A percentile compares a stretch with the other conserved stretches of the same genome.
Conservation (phyloP, 345 rosid genomes). For the Salix koriyanagi region DNA sequence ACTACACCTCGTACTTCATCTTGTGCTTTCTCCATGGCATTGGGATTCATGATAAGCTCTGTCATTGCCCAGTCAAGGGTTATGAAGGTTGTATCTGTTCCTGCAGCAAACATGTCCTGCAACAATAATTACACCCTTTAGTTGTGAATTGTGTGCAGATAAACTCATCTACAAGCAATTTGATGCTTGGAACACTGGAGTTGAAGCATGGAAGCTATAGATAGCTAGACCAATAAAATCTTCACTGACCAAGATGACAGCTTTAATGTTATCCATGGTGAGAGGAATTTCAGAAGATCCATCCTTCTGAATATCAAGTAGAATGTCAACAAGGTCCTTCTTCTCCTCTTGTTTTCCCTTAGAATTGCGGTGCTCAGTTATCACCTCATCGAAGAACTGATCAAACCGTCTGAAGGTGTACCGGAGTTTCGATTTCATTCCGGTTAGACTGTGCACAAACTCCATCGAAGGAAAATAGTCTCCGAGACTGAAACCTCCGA, state of each 20-base stretch:
- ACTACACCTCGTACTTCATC: conserved; percentile 12
- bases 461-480: conserved; percentile 26
- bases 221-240: background rate
- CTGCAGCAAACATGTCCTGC: conserved; percentile 28
- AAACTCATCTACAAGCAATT: background rate
- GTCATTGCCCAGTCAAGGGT: conserved; percentile 27
- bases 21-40: conserved; percentile 21
- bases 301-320: conserved; percentile 18
- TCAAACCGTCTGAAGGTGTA: conserved; percentile 11
- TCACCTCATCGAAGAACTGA: conserved; percentile 19
- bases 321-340: conserved; percentile 21
- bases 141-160: background rate
- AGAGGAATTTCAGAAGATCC: conserved; percentile 12
- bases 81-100: conserved; percentile 22
- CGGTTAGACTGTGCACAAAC: conserved; percentile 19
- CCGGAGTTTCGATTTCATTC: conserved; percentile 17
- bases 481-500: conserved; percentile 27
- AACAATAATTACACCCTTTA: background rate
- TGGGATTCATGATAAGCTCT: conserved; percentile 19
- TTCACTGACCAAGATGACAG: conserved; percentile 19
- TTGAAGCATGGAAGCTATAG: background rate
- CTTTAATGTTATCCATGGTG: conserved; percentile 20
- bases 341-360: conserved; percentile 1
- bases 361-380: conserved; percentile 12
- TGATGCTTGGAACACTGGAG: background rate